phyloP scores from a whole-genome alignment of 306 rosid species.

The Amphicarpaea edgeworthii region DNA sequence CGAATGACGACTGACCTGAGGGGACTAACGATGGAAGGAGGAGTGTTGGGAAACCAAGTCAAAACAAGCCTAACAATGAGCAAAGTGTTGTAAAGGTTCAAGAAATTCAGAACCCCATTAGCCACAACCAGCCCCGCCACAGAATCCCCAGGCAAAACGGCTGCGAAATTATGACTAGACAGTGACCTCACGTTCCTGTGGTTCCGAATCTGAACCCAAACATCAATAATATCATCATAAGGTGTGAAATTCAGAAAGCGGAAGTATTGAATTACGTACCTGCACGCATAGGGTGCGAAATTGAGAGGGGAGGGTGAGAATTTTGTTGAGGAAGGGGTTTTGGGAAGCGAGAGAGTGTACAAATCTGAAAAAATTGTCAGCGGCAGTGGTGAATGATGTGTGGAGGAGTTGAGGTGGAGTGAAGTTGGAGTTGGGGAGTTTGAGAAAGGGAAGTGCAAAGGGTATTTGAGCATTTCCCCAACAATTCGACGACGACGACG shows the following conservation, averaged over 20 bases:
- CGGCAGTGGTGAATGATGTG: slow-evolving; percentile 45
- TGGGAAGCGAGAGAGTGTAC: slow-evolving; percentile 62
- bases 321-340: slow-evolving; percentile 63
- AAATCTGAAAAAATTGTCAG: slow-evolving; percentile 47
- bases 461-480: slow-evolving; percentile 63
- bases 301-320: slow-evolving; percentile 56
- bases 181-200: slow-evolving; percentile 46
- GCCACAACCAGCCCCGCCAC: slow-evolving; percentile 88
- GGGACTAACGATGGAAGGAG: slow-evolving; percentile 87
- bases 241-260: too few relatives aligned
- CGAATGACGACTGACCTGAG: slow-evolving; percentile 83
- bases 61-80: slow-evolving; percentile 88
- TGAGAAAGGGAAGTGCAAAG: slow-evolving; percentile 62
- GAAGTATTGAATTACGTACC: slow-evolving; percentile 47
- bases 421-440: slow-evolving; percentile 32
- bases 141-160: slow-evolving; percentile 90
- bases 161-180: slow-evolving; percentile 73
- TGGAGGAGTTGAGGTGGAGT: slow-evolving; percentile 66
- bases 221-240: background rate
- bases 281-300: slow-evolving; percentile 61
- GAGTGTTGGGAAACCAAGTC: slow-evolving; percentile 96
- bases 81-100: slow-evolving; percentile 86
- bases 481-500: slow-evolving; percentile 50
- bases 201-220: slow-evolving; percentile 67
- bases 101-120: slow-evolving; percentile 80